Evolutionary conservation across 1,139 yeast species (phyloP).

Genomic region (Yamadazyma buinensis): DNA sequence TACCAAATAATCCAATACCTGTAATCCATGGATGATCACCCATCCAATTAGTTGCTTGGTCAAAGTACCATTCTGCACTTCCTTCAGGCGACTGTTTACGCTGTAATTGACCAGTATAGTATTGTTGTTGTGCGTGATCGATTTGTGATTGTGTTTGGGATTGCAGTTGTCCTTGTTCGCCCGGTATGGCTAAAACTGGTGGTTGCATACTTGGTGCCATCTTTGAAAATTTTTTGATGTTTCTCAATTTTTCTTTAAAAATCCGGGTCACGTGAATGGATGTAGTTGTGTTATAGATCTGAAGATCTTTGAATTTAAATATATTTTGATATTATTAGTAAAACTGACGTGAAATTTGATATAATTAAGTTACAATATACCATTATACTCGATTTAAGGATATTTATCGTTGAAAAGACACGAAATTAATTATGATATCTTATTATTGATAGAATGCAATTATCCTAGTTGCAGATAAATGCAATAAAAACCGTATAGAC

Average conservation of each 20-base stretch:
- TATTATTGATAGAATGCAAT: too few species aligned
- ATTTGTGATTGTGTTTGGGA: not conserved
- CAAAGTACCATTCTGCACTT: conserved; percentile 66
- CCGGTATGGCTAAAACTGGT: conserved; percentile 12
- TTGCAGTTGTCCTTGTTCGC: conserved; percentile 1
- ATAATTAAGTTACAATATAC: too few species aligned
- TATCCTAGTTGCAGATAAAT: too few species aligned
- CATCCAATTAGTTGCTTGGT: conserved; percentile 58
- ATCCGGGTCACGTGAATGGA: not conserved
- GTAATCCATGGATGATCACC: conserved; percentile 76
- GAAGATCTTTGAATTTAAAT: too few species aligned
- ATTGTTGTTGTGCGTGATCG: conserved; percentile 2
- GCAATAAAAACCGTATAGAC: too few species aligned
- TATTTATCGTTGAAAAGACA: too few species aligned
- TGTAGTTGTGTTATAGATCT: too few species aligned
- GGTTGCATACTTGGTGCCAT: conserved; percentile 12
- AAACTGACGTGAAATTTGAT: too few species aligned
- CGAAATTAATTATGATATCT: too few species aligned
- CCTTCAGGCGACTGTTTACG: conserved; percentile 42
- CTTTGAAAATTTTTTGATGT: conserved; percentile 10
- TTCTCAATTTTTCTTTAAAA: not conserved
- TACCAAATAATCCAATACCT: conserved; percentile 64
- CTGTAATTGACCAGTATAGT: conserved; percentile 41
- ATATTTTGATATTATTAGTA: too few species aligned
- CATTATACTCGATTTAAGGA: too few species aligned